Evolutionary conservation across 192 early-diverging fungal genomes (phyloP), one percentile per base, ranked within the genome.

Genomic region (Mortierella hygrophila): DNA sequence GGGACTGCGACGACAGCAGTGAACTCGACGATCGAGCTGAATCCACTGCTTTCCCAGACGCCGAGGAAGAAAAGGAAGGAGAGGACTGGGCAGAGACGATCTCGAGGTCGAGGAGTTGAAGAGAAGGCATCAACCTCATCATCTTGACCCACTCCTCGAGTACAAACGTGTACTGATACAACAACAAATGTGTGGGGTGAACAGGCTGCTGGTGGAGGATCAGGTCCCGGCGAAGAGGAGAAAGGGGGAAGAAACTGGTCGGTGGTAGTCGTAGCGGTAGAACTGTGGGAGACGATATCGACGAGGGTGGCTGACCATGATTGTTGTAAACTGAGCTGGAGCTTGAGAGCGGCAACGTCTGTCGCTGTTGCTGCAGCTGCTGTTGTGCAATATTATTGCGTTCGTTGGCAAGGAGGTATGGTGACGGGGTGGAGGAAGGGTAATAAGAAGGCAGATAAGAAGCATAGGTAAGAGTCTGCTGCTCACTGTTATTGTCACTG

Each of bases 131-230:
- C 57, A 40, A 41, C 38, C 32, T 54, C 78, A 80, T 80, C 70
- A 80, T 72, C 26, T 60, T 55, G 52, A 80, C 10, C 78, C 78
- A 80, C 44, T 80, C 78, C 0, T 73, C 78, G 29, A 80, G 54
- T 10, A 80, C 20, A 32, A 80, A 73, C 29, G 60, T 54, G 29
- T 80, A 80, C 32, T 42, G 71, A n/a, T 65, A n/a, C 20, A 80
- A 35, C 5, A 71, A 40, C 1, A 80, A 44, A 35, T 80, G 78
- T 6, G 78, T 80, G 65, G 70, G 32, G 18, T 46, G 40, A 15
- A 26, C 65, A 15, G 68, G 76, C 26, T 47, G 76, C 13, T 23
- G 55, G n/a, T 6, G 6, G 10, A 26, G 55, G 8, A 57, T 60
- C 9, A 26, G 6, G 55, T 26, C 23, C 55, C 4, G 55, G 6